Conservation (phyloP, 257 asterid genomes). For the Solanum verrucosum region DNA sequence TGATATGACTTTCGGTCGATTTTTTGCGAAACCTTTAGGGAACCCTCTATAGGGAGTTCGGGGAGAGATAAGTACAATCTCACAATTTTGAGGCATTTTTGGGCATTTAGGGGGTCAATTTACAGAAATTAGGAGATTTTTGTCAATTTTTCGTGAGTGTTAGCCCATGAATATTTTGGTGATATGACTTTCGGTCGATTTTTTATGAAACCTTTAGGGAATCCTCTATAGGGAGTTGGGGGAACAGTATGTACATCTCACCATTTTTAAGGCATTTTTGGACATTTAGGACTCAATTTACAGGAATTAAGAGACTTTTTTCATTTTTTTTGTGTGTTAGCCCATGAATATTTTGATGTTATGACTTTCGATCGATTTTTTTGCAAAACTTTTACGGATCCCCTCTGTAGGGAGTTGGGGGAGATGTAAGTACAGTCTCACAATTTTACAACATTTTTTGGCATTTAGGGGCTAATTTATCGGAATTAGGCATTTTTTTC, state of each 20-base stretch:
- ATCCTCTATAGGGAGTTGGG: no score
- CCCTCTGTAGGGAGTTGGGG: background rate
- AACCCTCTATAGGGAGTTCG: background rate
- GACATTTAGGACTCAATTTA: no score
- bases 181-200: no score
- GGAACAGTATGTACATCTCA: no score
- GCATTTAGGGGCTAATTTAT: background rate
- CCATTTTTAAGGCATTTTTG: no score
- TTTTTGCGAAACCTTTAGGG: no score
- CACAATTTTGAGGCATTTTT: background rate
- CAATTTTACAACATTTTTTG: background rate
- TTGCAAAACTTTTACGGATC: no score
- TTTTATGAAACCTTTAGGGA: no score
- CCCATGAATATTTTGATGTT: background rate
- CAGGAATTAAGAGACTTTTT: no score
- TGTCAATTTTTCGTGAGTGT: no score
- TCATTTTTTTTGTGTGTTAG: background rate
- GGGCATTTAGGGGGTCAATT: background rate
- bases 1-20: background rate
- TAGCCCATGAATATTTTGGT: no score
- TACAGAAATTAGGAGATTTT: background rate
- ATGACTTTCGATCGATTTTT: no score
- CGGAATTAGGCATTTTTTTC: fast-evolving
- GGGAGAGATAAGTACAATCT: background rate
- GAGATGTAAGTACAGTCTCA: background rate